phyloP scores from a whole-genome alignment of 75 land plant species.

The Pinus albicaulis region DNA sequence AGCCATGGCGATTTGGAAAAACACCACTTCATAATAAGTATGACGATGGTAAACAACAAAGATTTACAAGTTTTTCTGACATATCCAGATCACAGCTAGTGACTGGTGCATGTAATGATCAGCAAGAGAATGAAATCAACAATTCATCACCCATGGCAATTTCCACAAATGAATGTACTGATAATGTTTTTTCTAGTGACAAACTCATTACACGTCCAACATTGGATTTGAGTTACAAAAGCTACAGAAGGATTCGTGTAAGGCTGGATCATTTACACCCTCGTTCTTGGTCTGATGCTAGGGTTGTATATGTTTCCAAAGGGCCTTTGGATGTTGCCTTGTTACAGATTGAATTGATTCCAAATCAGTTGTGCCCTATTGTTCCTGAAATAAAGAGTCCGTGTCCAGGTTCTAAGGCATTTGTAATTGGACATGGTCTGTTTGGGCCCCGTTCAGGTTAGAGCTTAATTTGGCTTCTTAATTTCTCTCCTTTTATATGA shows the following conservation, averaged over 20 bases:
- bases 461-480: neutral
- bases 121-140: neutral
- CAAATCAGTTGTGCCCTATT: conserved; percentile 53
- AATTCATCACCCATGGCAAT: neutral
- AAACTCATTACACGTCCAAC: conserved; percentile 5
- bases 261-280: conserved; percentile 59
- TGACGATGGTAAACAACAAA: neutral
- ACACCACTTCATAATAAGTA: conserved; percentile 10
- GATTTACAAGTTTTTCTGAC: conserved; percentile 9
- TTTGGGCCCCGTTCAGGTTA: conserved; percentile 89
- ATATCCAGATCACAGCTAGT: conserved; percentile 5
- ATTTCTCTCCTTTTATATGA: neutral
- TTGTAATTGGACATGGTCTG: conserved; percentile 92
- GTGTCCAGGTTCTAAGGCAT: conserved; percentile 53
- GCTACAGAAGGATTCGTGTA: conserved; percentile 56
- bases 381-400: conserved; percentile 50
- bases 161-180: neutral
- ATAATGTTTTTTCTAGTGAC: conserved; percentile 6
- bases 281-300: conserved; percentile 80
- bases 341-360: conserved; percentile 62
- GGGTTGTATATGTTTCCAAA: conserved; percentile 65
- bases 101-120: conserved; percentile 7
- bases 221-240: conserved; percentile 12
- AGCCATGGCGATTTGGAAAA: conserved; percentile 94
- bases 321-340: conserved; percentile 91